These are phyloP conservation scores for Fusarium irregulare DNA, from an alignment of 2,329 filamentous ascomycete genomes.

Conservation along the genomic window DNA sequence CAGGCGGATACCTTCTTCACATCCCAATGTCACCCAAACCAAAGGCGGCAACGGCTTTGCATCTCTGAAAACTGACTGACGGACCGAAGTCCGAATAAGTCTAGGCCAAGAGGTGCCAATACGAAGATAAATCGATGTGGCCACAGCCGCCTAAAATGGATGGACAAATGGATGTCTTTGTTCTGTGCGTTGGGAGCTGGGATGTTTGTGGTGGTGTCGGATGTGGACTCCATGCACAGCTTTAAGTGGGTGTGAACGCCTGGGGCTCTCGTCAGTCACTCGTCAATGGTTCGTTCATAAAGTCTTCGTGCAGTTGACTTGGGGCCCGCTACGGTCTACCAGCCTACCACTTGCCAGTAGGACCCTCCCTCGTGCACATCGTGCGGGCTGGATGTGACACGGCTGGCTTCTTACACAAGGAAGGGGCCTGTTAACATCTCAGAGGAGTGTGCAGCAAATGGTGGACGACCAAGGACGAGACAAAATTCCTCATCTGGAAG, in stretches of 20 bases:
- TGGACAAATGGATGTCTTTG: slow-evolving; percentile 39
- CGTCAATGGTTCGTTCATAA: slow-evolving; percentile 37
- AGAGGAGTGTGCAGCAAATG: slow-evolving; percentile 23
- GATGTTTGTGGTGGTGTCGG: slow-evolving; percentile 43
- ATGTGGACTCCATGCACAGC: slow-evolving; percentile 36
- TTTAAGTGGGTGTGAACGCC: slow-evolving; percentile 37
- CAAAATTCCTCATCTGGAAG: slow-evolving; percentile 30
- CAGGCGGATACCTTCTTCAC: neutral
- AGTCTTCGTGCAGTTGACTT: slow-evolving; percentile 30
- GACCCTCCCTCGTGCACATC: slow-evolving; percentile 40
- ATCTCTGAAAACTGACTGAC: slow-evolving; percentile 20
- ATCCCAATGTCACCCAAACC: slow-evolving; percentile 19
- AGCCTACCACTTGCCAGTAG: slow-evolving; percentile 32
- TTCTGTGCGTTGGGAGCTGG: slow-evolving; percentile 37
- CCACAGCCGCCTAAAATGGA: slow-evolving; percentile 23
- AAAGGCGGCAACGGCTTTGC: slow-evolving; percentile 23
- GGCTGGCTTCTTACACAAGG: slow-evolving; percentile 32
- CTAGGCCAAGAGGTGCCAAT: slow-evolving; percentile 27
- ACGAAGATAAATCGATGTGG: slow-evolving; percentile 25
- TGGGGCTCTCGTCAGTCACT: slow-evolving; percentile 31
- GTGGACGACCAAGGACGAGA: slow-evolving; percentile 16
- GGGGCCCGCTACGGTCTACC: slow-evolving; percentile 39
- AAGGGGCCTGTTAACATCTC: slow-evolving; percentile 27
- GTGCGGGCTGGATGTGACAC: slow-evolving; percentile 40
- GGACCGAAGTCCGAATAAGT: slow-evolving; percentile 31